Conservation (phyloP, 2,329 filamentous ascomycete genomes). For the Fusarium duplospermum region DNA sequence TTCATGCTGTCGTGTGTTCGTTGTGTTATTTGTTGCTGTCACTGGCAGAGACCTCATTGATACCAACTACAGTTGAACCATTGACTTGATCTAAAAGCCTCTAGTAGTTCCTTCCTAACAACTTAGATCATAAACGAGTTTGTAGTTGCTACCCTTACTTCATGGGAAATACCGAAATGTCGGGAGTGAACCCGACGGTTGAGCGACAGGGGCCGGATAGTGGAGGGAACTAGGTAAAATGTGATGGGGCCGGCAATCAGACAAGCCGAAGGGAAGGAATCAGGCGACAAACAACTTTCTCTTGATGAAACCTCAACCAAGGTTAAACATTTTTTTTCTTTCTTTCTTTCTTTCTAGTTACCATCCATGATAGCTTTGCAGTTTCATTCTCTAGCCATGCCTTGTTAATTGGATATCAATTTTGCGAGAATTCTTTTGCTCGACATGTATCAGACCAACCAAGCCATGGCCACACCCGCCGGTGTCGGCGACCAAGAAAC, state of each 20-base stretch:
- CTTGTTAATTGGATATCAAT: neutral
- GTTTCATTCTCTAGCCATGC: neutral
- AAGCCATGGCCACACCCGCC: conserved; percentile 20
- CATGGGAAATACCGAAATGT: conserved; percentile 10
- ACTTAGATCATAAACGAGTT: neutral
- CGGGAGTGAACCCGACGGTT: conserved; percentile 15
- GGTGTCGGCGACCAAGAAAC: conserved; percentile 29
- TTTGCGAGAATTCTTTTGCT: neutral
- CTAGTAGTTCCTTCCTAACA: neutral
- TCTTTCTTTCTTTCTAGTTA: neutral
- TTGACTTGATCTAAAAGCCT: neutral
- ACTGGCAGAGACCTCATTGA: no score
- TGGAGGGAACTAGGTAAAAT: conserved; percentile 16
- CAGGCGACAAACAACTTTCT: conserved; percentile 3
- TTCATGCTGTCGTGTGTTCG: no score
- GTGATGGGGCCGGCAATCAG: conserved; percentile 4
- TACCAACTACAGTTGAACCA: no score
- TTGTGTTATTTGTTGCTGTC: no score
- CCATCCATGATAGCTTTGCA: neutral
- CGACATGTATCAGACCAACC: neutral
- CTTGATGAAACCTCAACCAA: neutral
- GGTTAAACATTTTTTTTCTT: neutral
- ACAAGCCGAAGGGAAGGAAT: conserved; percentile 19
- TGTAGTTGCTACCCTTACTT: neutral
- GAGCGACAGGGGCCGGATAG: conserved; percentile 1